Conservation (phyloP, 1,139 yeast genomes). For the Spathaspora sp. region DNA sequence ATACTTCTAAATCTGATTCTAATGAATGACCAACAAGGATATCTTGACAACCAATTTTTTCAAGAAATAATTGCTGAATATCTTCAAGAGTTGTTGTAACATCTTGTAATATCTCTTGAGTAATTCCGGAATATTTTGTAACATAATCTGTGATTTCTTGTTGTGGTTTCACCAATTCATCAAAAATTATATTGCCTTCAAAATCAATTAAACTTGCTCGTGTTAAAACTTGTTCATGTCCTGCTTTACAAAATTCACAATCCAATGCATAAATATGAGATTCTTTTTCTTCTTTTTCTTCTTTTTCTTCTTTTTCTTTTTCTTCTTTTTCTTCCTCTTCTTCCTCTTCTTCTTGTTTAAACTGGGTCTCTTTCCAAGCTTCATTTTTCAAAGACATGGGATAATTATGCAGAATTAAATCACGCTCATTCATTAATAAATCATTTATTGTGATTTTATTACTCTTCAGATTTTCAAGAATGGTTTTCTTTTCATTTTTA, state of each 20-base stretch:
- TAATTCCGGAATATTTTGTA: constrained; percentile 85
- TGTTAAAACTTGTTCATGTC: constrained; percentile 64
- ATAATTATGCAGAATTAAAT: constrained; percentile 49
- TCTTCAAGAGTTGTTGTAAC: constrained; percentile 69
- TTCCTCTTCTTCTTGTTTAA: constrained; percentile 50
- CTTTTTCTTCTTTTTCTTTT: too few relatives aligned
- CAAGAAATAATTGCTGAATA: constrained; percentile 57
- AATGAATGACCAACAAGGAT: constrained; percentile 72
- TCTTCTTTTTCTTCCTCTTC: too few relatives aligned
- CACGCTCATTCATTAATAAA: constrained; percentile 47
- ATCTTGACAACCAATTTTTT: constrained; percentile 46
- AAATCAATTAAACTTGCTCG: constrained; percentile 74
- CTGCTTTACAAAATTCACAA: constrained; percentile 87
- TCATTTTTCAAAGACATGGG: constrained; percentile 45
- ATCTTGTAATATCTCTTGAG: constrained; percentile 58
- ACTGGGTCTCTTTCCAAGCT: constrained; percentile 57
- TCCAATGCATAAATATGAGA: constrained; percentile 77
- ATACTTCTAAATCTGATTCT: constrained; percentile 63
- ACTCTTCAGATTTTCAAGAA: constrained; percentile 30
- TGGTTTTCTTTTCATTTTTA: constrained; percentile 48
- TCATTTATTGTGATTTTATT: constrained; percentile 52
- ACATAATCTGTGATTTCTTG: constrained; percentile 74
- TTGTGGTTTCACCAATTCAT: constrained; percentile 74
- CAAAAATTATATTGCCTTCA: constrained; percentile 59
- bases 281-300: too few relatives aligned